A percentile compares a stretch with the other conserved stretches of the same genome.
Evolutionary conservation across 2,329 filamentous ascomycete species (phyloP).

Genomic region (Cladosporium velox): DNA sequence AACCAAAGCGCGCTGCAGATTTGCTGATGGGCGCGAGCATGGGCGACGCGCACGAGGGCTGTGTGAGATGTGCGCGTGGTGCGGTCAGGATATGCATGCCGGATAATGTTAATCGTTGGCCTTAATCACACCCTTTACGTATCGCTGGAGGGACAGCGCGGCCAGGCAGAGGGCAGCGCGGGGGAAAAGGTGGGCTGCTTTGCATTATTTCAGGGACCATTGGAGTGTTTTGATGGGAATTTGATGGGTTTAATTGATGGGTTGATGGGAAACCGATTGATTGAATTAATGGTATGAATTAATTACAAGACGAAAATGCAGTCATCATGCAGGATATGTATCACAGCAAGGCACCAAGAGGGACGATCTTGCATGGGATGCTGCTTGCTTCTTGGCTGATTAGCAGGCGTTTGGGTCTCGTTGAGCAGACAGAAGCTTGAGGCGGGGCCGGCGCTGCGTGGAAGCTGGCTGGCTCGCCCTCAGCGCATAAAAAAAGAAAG

Average conservation of each 20-base stretch:
- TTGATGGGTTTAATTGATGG: neutral
- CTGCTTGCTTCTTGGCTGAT: conserved; percentile 17
- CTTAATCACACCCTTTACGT: conserved; percentile 19
- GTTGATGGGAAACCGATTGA: neutral
- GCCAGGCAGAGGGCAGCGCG: neutral
- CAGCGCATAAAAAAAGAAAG: conserved; percentile 21
- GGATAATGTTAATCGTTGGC: conserved; percentile 7
- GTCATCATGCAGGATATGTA: neutral
- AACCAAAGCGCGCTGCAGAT: conserved; percentile 11
- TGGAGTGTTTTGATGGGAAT: neutral
- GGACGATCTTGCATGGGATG: neutral
- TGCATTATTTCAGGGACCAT: neutral
- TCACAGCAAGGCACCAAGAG: neutral
- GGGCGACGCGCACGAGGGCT: neutral
- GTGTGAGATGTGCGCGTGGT: neutral
- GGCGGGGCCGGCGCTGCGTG: conserved; percentile 15
- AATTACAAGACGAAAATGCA: neutral
- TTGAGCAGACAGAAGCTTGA: conserved; percentile 14
- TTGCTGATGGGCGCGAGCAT: neutral
- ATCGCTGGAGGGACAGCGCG: neutral
- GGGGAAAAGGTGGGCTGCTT: neutral
- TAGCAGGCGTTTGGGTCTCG: conserved; percentile 1
- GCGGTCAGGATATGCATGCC: conserved; percentile 6
- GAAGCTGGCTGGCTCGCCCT: conserved; percentile 14
- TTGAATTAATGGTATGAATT: neutral